Base-by-base conservation (phyloP, 345 rosid species). In the Eucalyptus leucophloia region DNA sequence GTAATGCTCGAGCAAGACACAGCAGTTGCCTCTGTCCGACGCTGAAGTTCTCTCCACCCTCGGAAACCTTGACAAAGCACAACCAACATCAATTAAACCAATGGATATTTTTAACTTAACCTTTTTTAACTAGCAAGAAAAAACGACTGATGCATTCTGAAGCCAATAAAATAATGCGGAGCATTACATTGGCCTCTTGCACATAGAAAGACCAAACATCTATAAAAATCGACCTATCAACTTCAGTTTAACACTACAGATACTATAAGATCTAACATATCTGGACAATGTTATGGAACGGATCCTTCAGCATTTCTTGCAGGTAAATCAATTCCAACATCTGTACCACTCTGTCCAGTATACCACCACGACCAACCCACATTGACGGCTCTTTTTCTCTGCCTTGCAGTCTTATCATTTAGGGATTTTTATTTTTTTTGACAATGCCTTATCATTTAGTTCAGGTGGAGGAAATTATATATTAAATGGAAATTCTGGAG, bases 1-100 rank as follows among this genome's bases (percentile, higher is more conserved):
- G 88, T 93, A 98, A 90, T 16, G 99, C 99, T 86, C 99, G 97
- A 21, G 99, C 97, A 92, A 98, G 97, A 92, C 99, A 96, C 91
- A 97, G 77, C 30, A 98, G 91, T 86, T 98, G 99, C 90, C 99
- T 94, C 93, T 97, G 99, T 42, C 99, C 99, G 53, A 96, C 97
- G 87, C 99, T 98, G 90, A 96, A 98, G 90, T 98, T 97, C 94
- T 96, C 98, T 86, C 99, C 62, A 56, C 62, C 62, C 62, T 23
- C 62, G 2, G 94, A 95, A 89, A 58, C 67, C 67, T 58, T 58
- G 67, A 58, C 67, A 58, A 3, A 26, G 28, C n/a, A 26, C 67
- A 58, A 26, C n/a, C 15, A 24, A 58, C 67, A 58, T 58, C 30
- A 58, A 58, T 58, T 53, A 53, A 53, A 58, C 3, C n/a, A 26